phyloP scores from a whole-genome alignment of 352 stramenopile species.

The Globisporangium lucens region DNA sequence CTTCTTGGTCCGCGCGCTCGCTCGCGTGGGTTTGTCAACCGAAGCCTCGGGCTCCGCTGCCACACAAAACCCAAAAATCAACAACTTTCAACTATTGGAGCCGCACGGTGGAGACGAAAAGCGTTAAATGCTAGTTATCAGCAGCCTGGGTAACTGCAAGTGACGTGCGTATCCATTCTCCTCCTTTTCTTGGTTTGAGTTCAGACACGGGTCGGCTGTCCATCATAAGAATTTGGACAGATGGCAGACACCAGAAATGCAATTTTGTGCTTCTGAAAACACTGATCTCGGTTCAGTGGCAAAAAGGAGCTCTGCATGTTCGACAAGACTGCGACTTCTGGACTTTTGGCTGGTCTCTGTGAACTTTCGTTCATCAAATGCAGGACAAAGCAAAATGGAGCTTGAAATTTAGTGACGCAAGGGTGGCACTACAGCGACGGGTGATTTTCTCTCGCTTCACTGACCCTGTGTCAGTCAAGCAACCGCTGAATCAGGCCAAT shows the following conservation, averaged over 20 bases:
- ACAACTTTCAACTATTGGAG: background rate
- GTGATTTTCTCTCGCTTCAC: background rate
- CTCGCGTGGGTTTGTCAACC: background rate
- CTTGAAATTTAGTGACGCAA: background rate
- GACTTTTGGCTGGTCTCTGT: background rate
- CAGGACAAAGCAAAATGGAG: background rate
- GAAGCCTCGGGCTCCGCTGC: background rate
- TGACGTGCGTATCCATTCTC: background rate
- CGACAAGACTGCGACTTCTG: background rate
- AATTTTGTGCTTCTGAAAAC: conserved; percentile 5
- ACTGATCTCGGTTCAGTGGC: conserved; percentile 18
- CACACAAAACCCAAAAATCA: background rate
- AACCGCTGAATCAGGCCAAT: background rate
- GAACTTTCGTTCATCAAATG: background rate
- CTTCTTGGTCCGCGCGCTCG: background rate
- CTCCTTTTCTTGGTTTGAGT: background rate
- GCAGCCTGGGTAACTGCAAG: background rate
- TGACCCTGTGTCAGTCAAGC: no score
- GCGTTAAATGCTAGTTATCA: background rate
- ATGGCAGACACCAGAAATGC: background rate
- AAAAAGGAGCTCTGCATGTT: background rate
- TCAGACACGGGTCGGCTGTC: background rate
- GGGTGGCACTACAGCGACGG: background rate
- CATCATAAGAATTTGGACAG: background rate
- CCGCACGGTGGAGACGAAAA: background rate